phyloP scores from a whole-genome alignment of 1,139 yeast species.

The Sugiyamaella paludigena region DNA sequence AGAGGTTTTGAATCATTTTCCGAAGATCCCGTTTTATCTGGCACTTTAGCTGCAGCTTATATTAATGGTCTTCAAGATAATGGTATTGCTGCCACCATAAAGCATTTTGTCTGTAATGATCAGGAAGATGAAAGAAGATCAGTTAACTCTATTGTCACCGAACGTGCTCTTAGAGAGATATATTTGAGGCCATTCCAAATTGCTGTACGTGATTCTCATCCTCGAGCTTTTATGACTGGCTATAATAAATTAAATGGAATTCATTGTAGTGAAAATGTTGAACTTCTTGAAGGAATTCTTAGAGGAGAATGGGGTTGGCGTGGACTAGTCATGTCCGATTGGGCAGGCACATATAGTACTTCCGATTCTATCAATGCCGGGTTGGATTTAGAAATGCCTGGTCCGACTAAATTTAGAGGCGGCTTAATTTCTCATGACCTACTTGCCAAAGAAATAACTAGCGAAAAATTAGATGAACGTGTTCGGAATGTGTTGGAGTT shows the following conservation, averaged over 20 bases:
- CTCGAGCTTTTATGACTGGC: conserved; percentile 56
- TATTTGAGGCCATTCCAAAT: conserved; percentile 62
- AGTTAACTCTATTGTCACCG: conserved; percentile 49
- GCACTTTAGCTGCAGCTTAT: conserved; percentile 48
- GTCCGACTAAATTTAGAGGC: conserved; percentile 51
- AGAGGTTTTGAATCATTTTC: conserved; percentile 61
- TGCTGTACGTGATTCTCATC: conserved; percentile 51
- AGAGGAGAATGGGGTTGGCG: conserved; percentile 58
- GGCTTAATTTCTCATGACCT: conserved; percentile 32
- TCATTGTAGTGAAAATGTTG: conserved; percentile 50
- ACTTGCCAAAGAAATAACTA: conserved; percentile 25
- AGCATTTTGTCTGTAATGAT: conserved; percentile 61
- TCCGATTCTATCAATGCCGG: conserved; percentile 52
- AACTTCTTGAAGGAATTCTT: conserved; percentile 46
- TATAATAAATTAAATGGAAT: conserved; percentile 60
- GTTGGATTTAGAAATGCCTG: conserved; percentile 63
- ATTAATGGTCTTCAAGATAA: conserved; percentile 54
- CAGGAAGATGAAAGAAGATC: conserved; percentile 54
- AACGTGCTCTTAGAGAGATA: conserved; percentile 59
- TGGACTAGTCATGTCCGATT: conserved; percentile 59
- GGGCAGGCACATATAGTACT: conserved; percentile 58
- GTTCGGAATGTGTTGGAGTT: conserved; percentile 48
- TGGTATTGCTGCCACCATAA: conserved; percentile 54
- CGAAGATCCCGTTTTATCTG: conserved; percentile 60
- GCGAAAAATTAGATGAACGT: conserved; percentile 42